These are phyloP conservation scores for Meyerozyma carpophila DNA, from an alignment of 1,139 yeast species.

Conservation along the genomic window DNA sequence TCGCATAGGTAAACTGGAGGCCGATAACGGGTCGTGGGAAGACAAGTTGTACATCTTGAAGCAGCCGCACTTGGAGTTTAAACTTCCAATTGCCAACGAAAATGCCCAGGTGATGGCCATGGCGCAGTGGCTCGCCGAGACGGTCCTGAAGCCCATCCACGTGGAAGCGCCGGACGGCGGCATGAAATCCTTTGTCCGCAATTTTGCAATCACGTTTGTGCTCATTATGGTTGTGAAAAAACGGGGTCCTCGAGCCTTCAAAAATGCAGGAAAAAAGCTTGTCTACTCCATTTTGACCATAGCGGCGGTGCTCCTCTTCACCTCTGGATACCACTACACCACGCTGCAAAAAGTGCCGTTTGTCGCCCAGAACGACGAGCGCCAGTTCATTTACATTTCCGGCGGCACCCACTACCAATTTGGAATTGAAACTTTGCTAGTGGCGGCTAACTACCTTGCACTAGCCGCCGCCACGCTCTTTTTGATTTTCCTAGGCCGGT, in stretches of 20 bases:
- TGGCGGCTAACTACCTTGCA: slow-evolving; percentile 42
- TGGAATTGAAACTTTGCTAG: slow-evolving; percentile 56
- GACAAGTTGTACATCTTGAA: slow-evolving; percentile 22
- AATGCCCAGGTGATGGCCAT: slow-evolving; percentile 31
- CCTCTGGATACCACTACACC: slow-evolving; percentile 63
- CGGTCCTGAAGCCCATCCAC: slow-evolving; percentile 36
- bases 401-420: slow-evolving; percentile 66
- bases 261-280: slow-evolving; percentile 24
- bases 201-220: slow-evolving; percentile 42
- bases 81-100: slow-evolving; percentile 22
- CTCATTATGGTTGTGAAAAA: slow-evolving; percentile 47
- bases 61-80: slow-evolving; percentile 28
- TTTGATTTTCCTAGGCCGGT: slow-evolving; percentile 33
- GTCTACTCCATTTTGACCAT: slow-evolving; percentile 36
- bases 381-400: slow-evolving; percentile 48
- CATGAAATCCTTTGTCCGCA: slow-evolving; percentile 33
- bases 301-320: slow-evolving; percentile 34
- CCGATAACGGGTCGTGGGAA: slow-evolving; percentile 9
- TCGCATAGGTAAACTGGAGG: slow-evolving; percentile 6
- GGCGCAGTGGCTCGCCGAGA: slow-evolving; percentile 47
- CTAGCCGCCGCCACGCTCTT: slow-evolving; percentile 36
- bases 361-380: slow-evolving; percentile 45
- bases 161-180: slow-evolving; percentile 38
- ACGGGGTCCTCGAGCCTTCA: slow-evolving; percentile 33
- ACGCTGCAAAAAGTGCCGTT: slow-evolving; percentile 58